Evolutionary conservation across 192 early-diverging fungal species (phyloP), one percentile per base, ranked within the genome.

Genomic region (Backusella tuberculispora): DNA sequence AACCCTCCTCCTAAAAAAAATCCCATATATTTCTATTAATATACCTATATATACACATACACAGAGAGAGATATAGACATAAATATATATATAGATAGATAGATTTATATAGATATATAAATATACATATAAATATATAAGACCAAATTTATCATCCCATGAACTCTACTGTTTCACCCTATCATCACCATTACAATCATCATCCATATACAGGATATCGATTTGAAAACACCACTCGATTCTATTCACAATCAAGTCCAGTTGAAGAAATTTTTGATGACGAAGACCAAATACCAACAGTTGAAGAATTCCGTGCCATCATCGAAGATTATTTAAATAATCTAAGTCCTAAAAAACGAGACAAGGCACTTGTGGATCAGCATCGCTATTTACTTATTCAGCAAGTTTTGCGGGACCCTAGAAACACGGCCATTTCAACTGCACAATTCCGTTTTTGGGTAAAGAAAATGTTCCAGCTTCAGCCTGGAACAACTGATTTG

Each of bases 371-470:
- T 4, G 74, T 87, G 1, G 80, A 83, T 45, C 78, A 84, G 65
- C 69, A 80, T 7, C 84, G 84, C 42, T 87, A 87, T 63, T 69
- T 79, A 78, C 73, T 85, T 74, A 87, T 87, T 41, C 81, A 83
- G 19, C 84, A 84, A 80, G 86, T 87, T 3, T 72, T 87, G 1
- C 74, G 80, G 43, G 84, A 87, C 41, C 86, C 86, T 14, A 82
- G 80, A 66, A 87, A 87, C 21, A 87, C 86, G 19, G 77, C 83
- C 21, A 80, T 87, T 44, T 87, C 86, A 10, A 87, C 86, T 3
- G 86, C 86, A 0, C 86, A 87, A 68, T 87, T 87, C 50, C 80
- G 86, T 3, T 87, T 87, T 66, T 87, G 86, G 86, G 86, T 85
- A 24, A 87, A 87, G 66, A 87, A 87, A 37, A 87, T 87, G 86